Evolutionary conservation across 75 land plant species (phyloP), one percentile per base, ranked within the genome.

Genomic region (Larix kaempferi): DNA sequence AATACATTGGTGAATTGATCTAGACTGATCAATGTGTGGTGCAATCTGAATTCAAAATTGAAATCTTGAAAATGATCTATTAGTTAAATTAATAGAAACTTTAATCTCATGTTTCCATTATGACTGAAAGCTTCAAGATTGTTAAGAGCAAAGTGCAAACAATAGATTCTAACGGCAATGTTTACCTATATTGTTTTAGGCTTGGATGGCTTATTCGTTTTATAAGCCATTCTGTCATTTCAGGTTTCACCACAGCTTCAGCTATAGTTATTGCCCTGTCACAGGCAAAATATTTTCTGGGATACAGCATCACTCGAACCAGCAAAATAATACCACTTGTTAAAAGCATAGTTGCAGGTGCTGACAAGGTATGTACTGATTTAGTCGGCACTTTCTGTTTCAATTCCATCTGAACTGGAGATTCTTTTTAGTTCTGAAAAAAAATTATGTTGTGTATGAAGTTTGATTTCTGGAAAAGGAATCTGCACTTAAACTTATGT

Each of bases 151-250:
- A 35, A 37, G 52, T 69, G 22, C 72, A 69, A 21, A 8, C 22
- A 21, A 69, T 2, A 67, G n/a, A 15, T 69, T 69, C 72, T 69
- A 44, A 69, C 44, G 8, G 3, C 49, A 5, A 5, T 41, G 25
- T 39, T 69, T 11, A n/a, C n/a, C 39, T 37, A 19, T 19, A 8
- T 21, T 29, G 55, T 37, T 83, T 71, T 78, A 97, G 99, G 89
- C 86, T 97, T 60, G 99, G 99, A 22, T 97, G 99, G 99, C 84
- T 97, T 74, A 86, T 97, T 57, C 95, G 99, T 39, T 97, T 97
- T 74, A 91, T 97, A 71, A 97, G 99, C 73, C 99, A 94, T 62
- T 88, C 99, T 62, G 95, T 97, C 39, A 94, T 94, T 57, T 97
- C 99, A 78, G 99, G 99, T 37, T 97, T 97, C 77, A 97, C 98